Base-by-base conservation (phyloP, 257 asterid genomes). In the Dorcoceras hygrometricum region DNA sequence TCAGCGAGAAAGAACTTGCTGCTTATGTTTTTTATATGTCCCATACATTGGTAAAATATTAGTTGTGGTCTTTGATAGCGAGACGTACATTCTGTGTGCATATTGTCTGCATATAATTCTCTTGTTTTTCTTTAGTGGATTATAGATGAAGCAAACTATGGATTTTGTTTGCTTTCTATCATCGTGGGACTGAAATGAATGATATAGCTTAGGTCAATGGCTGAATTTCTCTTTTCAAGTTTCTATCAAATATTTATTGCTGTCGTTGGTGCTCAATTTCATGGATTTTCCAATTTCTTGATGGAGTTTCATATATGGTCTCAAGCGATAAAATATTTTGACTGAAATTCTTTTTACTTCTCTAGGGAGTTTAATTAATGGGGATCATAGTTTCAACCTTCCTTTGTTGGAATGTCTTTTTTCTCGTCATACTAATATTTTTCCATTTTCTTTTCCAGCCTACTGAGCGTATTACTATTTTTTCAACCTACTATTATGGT, bases 401-500 rank as follows among this genome's bases (percentile, higher is more conserved):
- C 69, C 9, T 29, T 27, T 64, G 29, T 62, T 59, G 39, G 43
- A 11, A 7, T 28, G 4, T 25, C 1, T 70, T 57, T 75, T 64
- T 55, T 70, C 58, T 60, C 25, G 23, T 34, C 46, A 63, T 72
- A 46, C 36, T 75, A 59, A 82, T 51, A 39, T 24, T 23, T 60
- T 46, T 34, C 43, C 61, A 8, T 57, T 59, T 56, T 72, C 12
- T 67, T 67, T 79, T 81, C 65, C 95, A 88, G 99, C 99, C 99
- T 57, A 93, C 79, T 3, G 96, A 93, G 79, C 95, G 98, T 29
- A 85, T 90, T 78, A 82, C 91, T 72, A 90, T 93, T 58, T 81
- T 83, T 16, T 93, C 99, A 8, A 80, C 99, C 63, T 93, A 93
- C 82, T 88, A 90, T 77, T 93, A 90, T 70, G 99, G 97, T 91